These are phyloP conservation scores for Sporothrix curviconia DNA, from an alignment of 2,329 filamentous ascomycete species.

Conservation along the genomic window DNA sequence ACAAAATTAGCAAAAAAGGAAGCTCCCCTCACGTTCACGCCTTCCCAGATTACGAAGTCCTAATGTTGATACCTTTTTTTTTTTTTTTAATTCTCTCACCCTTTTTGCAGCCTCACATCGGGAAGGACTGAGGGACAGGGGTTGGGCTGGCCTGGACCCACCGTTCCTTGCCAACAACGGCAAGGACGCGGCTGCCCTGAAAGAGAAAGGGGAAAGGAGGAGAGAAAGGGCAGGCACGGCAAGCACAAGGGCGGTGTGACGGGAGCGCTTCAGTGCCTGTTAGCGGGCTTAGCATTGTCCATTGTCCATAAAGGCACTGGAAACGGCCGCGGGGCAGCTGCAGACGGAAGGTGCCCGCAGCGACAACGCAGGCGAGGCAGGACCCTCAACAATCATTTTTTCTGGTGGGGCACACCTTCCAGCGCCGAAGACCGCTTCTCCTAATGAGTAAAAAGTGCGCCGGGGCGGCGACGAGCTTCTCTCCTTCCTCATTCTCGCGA, in stretches of 20 bases:
- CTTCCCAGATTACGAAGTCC: too few relatives aligned
- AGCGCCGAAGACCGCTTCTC: not conserved
- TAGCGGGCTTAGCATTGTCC: not conserved
- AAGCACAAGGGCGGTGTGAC: slow-evolving; percentile 13
- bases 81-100: too few relatives aligned
- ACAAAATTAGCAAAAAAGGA: not conserved
- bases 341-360: not conserved
- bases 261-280: not conserved
- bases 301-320: not conserved
- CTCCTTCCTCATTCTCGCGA: not conserved
- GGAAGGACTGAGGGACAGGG: too few relatives aligned
- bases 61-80: too few relatives aligned
- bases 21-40: not conserved
- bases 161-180: slow-evolving; percentile 9
- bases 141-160: too few relatives aligned
- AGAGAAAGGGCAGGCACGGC: slow-evolving; percentile 8
- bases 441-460: slow-evolving; percentile 3
- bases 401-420: slow-evolving; percentile 12
- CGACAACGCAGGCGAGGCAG: not conserved
- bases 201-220: not conserved
- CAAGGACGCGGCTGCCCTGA: slow-evolving; percentile 10
- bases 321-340: not conserved
- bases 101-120: too few relatives aligned
- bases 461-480: not conserved
- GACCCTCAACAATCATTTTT: slow-evolving; percentile 13